Evolutionary conservation across 2,329 filamentous ascomycete genomes (phyloP), one percentile per base, ranked within the genome.

Genomic region (Cercospora nicotianae): DNA sequence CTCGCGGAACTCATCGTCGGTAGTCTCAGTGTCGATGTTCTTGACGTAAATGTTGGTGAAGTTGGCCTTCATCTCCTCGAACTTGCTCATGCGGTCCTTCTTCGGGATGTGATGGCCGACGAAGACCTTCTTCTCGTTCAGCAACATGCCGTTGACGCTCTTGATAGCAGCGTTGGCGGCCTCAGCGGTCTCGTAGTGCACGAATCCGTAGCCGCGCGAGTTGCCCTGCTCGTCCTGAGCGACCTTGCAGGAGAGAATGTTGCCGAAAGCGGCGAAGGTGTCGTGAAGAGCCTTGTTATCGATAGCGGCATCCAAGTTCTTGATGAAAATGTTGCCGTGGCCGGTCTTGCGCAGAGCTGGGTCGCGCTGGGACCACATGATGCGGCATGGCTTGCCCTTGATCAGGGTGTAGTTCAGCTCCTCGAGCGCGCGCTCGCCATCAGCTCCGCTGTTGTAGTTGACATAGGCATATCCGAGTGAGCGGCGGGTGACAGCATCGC

Each of bases 41-140:
- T 99, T 99, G 85, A 99, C 92, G 85, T 99, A 99, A 83, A 99
- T 90, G 82, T 99, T 99, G 86, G 95, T 99, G 88, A 96, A 99
- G 87, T 99, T 99, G 82, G 95, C 95, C 90, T 99, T 99, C 94
- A 99, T 99, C 87, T 99, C 95, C 86, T 99, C 95, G 77, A 98
- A 98, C 86, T 99, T 99, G 92, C 93, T 97, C 88, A 98, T 95
- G 77, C 95, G 94, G 80, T 99, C 95, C 88, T 98, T 98, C 91
- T 98, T 98, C 81, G 95, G 94, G 78, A 99, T 98, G 85, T 99
- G 95, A 84, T 97, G 94, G 73, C 95, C 95, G 75, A 99, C 95
- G 77, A 96, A 99, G 73, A 99, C 95, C 89, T 99, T 99, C 91
- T 99, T 99, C 89, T 99, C 95, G 85, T 99, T 99, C 80, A 99